Conservation (phyloP, 495 filamentous ascomycete genomes). For the Apodospora peruviana region DNA sequence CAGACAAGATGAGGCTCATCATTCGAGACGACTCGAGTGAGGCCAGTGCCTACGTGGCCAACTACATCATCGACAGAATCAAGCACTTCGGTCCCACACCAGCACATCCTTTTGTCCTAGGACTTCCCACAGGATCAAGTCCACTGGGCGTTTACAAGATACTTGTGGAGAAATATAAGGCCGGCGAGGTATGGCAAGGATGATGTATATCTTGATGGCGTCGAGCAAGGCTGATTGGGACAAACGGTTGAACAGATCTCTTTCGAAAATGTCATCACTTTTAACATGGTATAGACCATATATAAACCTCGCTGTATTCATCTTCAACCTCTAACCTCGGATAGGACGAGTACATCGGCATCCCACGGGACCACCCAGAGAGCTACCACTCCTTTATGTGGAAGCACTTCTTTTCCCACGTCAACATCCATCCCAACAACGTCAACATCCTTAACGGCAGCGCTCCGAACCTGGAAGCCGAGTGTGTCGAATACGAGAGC, state of each 20-base stretch:
- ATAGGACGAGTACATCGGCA: constrained; percentile 81
- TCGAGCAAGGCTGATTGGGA: neutral
- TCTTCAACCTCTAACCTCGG: too few species aligned
- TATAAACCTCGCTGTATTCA: neutral
- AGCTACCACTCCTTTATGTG: constrained; percentile 91
- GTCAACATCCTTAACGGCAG: constrained; percentile 86
- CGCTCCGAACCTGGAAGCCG: constrained; percentile 66
- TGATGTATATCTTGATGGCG: neutral
- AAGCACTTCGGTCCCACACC: constrained; percentile 65
- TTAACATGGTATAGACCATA: constrained; percentile 70
- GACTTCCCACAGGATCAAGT: constrained; percentile 76
- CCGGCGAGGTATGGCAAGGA: constrained; percentile 47
- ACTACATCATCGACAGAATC: constrained; percentile 80
- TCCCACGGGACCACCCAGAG: constrained; percentile 75
- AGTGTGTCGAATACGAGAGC: constrained; percentile 73
- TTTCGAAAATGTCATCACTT: constrained; percentile 82
- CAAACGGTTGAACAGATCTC: constrained; percentile 46
- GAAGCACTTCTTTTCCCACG: constrained; percentile 83
- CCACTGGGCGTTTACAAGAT: constrained; percentile 73
- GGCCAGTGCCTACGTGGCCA: constrained; percentile 69
- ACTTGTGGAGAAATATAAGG: constrained; percentile 68
- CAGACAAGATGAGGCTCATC: constrained; percentile 70
- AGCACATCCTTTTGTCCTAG: constrained; percentile 71
- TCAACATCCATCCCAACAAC: constrained; percentile 72
- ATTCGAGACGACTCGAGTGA: constrained; percentile 63